These are phyloP conservation scores for Solanum lignicaule DNA, from an alignment of 257 asterid species.

Conservation along the genomic window DNA sequence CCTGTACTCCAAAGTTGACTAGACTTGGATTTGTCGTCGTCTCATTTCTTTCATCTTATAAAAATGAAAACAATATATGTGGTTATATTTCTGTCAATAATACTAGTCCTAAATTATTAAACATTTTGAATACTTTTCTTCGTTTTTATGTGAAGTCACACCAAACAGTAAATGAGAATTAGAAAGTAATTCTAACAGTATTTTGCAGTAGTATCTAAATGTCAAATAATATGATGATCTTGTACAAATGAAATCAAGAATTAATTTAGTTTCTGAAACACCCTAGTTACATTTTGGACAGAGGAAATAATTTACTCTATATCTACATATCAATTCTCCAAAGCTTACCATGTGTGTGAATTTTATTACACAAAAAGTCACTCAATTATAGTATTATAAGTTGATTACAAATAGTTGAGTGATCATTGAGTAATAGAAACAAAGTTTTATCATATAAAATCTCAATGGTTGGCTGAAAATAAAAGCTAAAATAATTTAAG, in stretches of 20 bases:
- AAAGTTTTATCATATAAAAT: background rate
- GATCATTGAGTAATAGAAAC: background rate
- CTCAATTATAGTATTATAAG: background rate
- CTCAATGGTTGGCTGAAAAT: background rate
- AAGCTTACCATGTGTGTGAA: too few species aligned
- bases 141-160: background rate
- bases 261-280: too few species aligned
- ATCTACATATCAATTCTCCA: too few species aligned
- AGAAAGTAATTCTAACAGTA: background rate
- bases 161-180: background rate
- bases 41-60: background rate
- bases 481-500: too few species aligned
- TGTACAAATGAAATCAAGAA: background rate
- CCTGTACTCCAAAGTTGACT: background rate
- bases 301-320: too few species aligned
- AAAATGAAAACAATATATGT: background rate
- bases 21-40: background rate
- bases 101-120: background rate
- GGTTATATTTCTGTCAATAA: background rate
- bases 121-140: background rate
- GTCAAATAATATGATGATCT: background rate
- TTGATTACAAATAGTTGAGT: background rate
- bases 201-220: background rate
- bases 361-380: too few species aligned
- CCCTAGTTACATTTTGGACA: too few species aligned